Evolutionary conservation across 371 early-diverging fungal genomes (phyloP), one percentile per base, ranked within the genome.

Genomic region (Parasitella parasitica): DNA sequence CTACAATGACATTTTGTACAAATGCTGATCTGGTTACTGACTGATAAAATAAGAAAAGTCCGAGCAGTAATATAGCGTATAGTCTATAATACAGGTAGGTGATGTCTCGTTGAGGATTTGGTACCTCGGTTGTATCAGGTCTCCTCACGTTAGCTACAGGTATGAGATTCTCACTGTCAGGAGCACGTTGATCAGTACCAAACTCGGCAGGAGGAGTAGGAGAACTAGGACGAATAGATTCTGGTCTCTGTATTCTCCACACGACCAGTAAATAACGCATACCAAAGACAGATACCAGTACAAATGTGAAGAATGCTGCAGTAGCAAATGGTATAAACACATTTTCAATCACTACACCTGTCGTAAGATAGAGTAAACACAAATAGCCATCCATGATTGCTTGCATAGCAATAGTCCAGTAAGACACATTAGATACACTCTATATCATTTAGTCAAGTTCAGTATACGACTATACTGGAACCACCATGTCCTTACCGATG

Each of bases 241-340:
- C 88, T 12, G 91, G 86, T 32, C 88, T 67, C 59, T 91, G 90
- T 36, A 89, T 86, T 51, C 86, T 64, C 82, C 89, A 84, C 6
- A 92, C 86, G 2, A 85, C 83, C n/a, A 86, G 66, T 39, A 92
- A 70, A 61, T 92, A 92, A 0, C 90, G 83, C 84, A 92, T 85
- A 15, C 86, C 88, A 67, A 88, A 87, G 12, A 89, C 80, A 2
- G 90, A 84, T 6, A 89, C 85, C 54, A 91, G 59, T n/a, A 86
- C 70, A 70, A 90, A 90, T 4, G 83, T 85, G 54, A 91, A 85
- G 60, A 91, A 88, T 3, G 88, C 81, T 0, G 87, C 85, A 1
- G 86, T 81, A 13, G 83, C 83, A 67, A 90, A 88, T 20, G 88
- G 83, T 13, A 88, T 69, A 61, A 88, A 89, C 2, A 89, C 67